phyloP scores from a whole-genome alignment of 2,329 filamentous ascomycete species.

The Pseudogymnoascus sp. region DNA sequence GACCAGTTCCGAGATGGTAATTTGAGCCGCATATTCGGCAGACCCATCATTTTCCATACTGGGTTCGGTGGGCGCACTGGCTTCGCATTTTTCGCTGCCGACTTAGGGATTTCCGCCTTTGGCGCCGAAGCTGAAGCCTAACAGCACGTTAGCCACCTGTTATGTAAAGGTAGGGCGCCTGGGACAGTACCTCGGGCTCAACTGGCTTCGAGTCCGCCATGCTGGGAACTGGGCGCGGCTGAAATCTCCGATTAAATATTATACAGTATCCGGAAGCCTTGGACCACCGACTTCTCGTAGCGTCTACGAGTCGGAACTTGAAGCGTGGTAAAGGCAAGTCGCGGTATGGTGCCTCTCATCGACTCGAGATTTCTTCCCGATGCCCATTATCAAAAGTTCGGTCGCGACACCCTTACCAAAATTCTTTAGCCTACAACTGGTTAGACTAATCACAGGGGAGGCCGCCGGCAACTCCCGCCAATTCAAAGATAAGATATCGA shows the following conservation, averaged over 20 bases:
- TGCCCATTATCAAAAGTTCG: constrained; percentile 7
- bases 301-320: background rate
- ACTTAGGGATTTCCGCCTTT: constrained; percentile 29
- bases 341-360: background rate
- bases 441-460: constrained; percentile 4
- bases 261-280: background rate
- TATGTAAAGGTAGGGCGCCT: background rate
- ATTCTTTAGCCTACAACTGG: constrained; percentile 1
- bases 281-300: background rate
- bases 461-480: background rate
- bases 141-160: constrained; percentile 2
- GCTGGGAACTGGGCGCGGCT: background rate
- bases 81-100: constrained; percentile 33
- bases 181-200: constrained; percentile 15
- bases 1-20: constrained; percentile 96
- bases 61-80: constrained; percentile 53
- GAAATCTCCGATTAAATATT: background rate
- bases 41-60: constrained; percentile 70
- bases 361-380: background rate
- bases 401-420: constrained; percentile 7
- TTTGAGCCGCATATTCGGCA: constrained; percentile 74
- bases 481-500: background rate
- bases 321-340: background rate
- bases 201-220: constrained; percentile 20
- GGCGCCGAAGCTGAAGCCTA: constrained; percentile 29